Evolutionary conservation across 1,139 yeast species (phyloP).

Genomic region (Spathaspora sp.): DNA sequence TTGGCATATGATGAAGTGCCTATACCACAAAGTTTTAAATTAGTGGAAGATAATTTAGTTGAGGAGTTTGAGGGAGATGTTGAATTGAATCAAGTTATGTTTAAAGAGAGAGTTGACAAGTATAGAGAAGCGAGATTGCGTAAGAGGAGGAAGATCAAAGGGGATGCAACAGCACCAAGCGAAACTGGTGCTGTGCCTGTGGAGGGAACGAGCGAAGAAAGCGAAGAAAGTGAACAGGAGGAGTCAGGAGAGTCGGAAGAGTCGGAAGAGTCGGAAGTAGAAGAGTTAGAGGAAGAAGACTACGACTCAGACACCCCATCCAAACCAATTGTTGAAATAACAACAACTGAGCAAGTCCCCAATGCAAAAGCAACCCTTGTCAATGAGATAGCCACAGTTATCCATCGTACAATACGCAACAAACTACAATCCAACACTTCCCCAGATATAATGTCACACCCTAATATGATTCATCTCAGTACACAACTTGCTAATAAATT

Average conservation of each 20-base stretch:
- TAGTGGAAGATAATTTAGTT: conserved; percentile 24
- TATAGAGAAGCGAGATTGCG: conserved; percentile 4
- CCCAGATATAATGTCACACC: neutral
- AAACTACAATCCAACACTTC: neutral
- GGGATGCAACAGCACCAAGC: neutral
- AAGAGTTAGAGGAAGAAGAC: conserved; percentile 3
- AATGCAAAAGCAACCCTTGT: conserved; percentile 35
- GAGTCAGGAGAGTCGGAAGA: conserved; percentile 2
- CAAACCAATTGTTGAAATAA: conserved; percentile 10
- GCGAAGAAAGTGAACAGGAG: neutral
- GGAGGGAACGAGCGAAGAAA: neutral
- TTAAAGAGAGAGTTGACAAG: neutral
- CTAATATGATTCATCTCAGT: conserved; percentile 15
- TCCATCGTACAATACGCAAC: conserved; percentile 23
- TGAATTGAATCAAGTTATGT: conserved; percentile 10
- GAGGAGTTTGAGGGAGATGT: conserved; percentile 19
- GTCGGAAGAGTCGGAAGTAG: conserved; percentile 3
- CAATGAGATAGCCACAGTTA: conserved; percentile 38
- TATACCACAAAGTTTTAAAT: conserved; percentile 25
- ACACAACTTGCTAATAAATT: conserved; percentile 22
- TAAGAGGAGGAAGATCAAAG: conserved; percentile 4
- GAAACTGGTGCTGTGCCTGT: neutral
- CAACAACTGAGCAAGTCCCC: conserved; percentile 14
- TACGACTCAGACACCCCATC: conserved; percentile 3
- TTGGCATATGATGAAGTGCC: conserved; percentile 31